These are phyloP conservation scores for Ichthyophthirius multifiliis DNA, from an alignment of 169 alveolate species.

Conservation along the genomic window DNA sequence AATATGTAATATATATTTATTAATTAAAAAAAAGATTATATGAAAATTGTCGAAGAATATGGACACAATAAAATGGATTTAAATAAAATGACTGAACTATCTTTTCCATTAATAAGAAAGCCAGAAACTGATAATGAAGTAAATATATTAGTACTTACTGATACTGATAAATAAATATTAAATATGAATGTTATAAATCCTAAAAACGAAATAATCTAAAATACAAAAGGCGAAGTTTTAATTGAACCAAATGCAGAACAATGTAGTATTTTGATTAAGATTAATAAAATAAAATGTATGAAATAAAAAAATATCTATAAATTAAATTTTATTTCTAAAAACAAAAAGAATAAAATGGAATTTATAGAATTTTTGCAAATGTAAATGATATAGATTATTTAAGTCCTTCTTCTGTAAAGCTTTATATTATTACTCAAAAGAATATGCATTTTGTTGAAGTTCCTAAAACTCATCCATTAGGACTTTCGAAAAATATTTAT, in stretches of 20 bases:
- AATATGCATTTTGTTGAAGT: not conserved
- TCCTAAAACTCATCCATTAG: not conserved
- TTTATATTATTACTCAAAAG: not conserved
- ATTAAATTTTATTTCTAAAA: not conserved
- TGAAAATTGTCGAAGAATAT: not conserved
- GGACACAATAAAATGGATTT: not conserved
- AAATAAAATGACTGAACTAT: not conserved
- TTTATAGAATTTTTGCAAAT: not conserved
- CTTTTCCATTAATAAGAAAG: slow-evolving; percentile 1
- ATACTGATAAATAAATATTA: not conserved
- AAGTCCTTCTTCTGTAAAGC: not conserved
- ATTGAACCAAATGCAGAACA: not conserved
- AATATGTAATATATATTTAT: not conserved
- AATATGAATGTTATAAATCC: not conserved
- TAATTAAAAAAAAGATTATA: not conserved
- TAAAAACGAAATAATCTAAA: not conserved
- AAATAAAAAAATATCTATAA: not conserved
- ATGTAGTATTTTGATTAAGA: not conserved
- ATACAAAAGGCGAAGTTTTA: not conserved
- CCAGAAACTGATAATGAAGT: slow-evolving; percentile 7
- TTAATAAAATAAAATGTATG: not conserved
- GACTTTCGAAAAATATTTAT: not conserved
- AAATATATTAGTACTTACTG: not conserved
- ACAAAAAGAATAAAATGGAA: not conserved
- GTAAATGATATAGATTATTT: not conserved